Conservation (phyloP, 352 stramenopile species). For the Phytophthora macrochlamydospora region DNA sequence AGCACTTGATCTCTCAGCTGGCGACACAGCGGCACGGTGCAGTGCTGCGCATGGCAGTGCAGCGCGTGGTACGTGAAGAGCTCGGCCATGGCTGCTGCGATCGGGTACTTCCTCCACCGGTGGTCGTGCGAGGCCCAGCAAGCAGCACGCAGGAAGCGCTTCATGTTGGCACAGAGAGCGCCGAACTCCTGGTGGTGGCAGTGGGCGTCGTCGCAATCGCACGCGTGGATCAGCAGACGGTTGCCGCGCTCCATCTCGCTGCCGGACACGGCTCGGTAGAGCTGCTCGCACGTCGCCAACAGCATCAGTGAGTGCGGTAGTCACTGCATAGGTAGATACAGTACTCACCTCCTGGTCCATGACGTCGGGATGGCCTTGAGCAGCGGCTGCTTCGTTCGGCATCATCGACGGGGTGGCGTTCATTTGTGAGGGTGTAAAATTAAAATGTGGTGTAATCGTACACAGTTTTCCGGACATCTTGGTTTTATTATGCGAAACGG, state of each 20-base stretch:
- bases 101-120: conserved; percentile 45
- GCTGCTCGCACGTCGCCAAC: not conserved
- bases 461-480: too few species aligned
- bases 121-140: conserved; percentile 69
- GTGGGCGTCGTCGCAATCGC: conserved; percentile 47
- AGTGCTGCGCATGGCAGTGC: conserved; percentile 41
- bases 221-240: conserved; percentile 59
- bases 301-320: too few species aligned
- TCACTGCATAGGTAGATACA: too few species aligned
- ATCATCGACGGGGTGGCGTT: too few species aligned
- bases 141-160: conserved; percentile 56
- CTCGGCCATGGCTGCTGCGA: conserved; percentile 36
- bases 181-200: conserved; percentile 43
- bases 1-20: conserved; percentile 41
- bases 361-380: not conserved
- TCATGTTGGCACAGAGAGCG: conserved; percentile 59
- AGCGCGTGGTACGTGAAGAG: conserved; percentile 64
- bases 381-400: conserved; percentile 1
- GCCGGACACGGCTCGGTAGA: conserved; percentile 14
- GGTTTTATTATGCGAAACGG: not conserved
- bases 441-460: too few species aligned
- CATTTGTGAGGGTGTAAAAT: too few species aligned
- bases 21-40: conserved; percentile 49
- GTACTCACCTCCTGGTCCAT: conserved; percentile 10
- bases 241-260: conserved; percentile 38